phyloP scores from a whole-genome alignment of 1,284 basidiomycete genomes.

The Papiliotrema fonsecae region DNA sequence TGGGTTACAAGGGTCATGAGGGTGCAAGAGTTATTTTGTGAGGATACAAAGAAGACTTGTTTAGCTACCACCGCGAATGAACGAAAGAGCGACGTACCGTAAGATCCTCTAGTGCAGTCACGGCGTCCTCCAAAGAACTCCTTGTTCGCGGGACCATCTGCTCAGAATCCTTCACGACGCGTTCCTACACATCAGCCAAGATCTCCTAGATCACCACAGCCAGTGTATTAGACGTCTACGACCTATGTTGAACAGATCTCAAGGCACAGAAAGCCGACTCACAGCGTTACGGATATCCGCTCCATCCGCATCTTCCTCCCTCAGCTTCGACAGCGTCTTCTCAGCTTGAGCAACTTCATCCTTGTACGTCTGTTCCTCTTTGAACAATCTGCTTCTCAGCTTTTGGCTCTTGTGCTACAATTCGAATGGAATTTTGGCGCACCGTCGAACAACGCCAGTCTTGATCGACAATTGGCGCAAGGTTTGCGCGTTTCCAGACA shows the following conservation, averaged over 20 bases:
- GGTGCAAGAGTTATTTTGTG: not conserved
- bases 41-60: not conserved
- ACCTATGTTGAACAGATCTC: not conserved
- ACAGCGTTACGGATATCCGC: constrained; percentile 79
- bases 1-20: not conserved
- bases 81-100: constrained; percentile 55
- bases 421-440: not conserved
- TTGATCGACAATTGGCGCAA: constrained; percentile 71
- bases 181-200: constrained; percentile 52
- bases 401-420: not conserved
- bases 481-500: constrained; percentile 35
- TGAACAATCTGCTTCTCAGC: constrained; percentile 56
- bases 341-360: constrained; percentile 63
- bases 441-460: constrained; percentile 68
- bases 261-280: constrained; percentile 46
- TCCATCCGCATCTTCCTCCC: constrained; percentile 62
- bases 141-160: constrained; percentile 72
- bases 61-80: not conserved
- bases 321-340: constrained; percentile 60
- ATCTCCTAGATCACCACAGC: not conserved
- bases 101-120: constrained; percentile 62
- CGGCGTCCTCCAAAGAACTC: constrained; percentile 58
- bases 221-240: not conserved
- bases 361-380: constrained; percentile 65
- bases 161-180: constrained; percentile 68